These are phyloP conservation scores for Candida peoriensis DNA, from an alignment of 805 yeast genomes.

Conservation along the genomic window DNA sequence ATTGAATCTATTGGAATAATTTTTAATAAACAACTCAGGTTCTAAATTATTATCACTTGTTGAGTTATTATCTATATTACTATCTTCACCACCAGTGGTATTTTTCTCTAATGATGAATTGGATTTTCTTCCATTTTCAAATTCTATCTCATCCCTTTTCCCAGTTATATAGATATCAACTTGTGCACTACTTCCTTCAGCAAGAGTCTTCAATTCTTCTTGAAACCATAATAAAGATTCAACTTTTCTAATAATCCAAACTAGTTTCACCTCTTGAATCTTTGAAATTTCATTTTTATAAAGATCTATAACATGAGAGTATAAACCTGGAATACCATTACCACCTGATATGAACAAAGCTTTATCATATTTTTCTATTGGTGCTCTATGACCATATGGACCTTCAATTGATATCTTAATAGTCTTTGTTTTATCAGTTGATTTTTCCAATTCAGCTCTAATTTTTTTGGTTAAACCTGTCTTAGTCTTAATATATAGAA, in stretches of 20 bases:
- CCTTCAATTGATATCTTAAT: slow-evolving; percentile 46
- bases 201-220: slow-evolving; percentile 35
- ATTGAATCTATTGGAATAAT: slow-evolving; percentile 14
- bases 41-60: neutral
- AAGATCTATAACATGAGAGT: slow-evolving; percentile 31
- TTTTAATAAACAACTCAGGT: neutral
- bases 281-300: slow-evolving; percentile 15
- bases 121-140: no score
- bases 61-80: no score
- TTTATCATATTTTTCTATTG: slow-evolving; percentile 31
- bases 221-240: slow-evolving; percentile 44
- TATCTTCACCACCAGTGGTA: no score
- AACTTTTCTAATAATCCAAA: slow-evolving; percentile 61
- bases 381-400: slow-evolving; percentile 46
- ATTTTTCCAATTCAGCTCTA: slow-evolving; percentile 27
- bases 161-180: slow-evolving; percentile 36
- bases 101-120: no score
- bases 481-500: slow-evolving; percentile 41
- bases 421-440: slow-evolving; percentile 23
- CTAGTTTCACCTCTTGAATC: slow-evolving; percentile 35
- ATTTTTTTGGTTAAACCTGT: slow-evolving; percentile 46
- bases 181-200: slow-evolving; percentile 20
- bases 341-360: slow-evolving; percentile 44
- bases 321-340: slow-evolving; percentile 46
- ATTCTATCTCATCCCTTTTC: slow-evolving; percentile 1